Percentiles rank a stretch among this genome's conserved stretches.
Conservation (phyloP, 2,329 filamentous ascomycete species). For the Neonectria punicea region DNA sequence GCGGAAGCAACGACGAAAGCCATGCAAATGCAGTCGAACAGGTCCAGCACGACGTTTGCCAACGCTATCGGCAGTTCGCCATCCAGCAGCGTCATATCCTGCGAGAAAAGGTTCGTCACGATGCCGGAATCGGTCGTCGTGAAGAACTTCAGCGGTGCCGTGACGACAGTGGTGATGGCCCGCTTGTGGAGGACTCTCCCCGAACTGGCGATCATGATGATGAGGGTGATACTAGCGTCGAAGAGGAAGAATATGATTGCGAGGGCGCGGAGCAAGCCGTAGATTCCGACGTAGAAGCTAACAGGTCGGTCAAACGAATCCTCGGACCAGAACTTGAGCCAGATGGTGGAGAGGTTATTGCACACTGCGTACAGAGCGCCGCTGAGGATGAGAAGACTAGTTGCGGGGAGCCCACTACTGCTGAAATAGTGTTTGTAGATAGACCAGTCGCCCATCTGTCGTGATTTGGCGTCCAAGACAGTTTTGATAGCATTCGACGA, state of each 20-base stretch:
- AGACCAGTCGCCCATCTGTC: slow-evolving; percentile 46
- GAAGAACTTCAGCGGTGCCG: slow-evolving; percentile 55
- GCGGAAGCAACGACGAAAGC: slow-evolving; percentile 57
- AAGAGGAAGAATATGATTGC: slow-evolving; percentile 36
- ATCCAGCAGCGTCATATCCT: slow-evolving; percentile 57
- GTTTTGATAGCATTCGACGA: slow-evolving; percentile 1
- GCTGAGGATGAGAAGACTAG: slow-evolving; percentile 33
- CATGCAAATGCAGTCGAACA: slow-evolving; percentile 51
- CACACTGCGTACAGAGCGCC: slow-evolving; percentile 41
- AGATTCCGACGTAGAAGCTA: slow-evolving; percentile 47
- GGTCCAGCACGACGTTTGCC: slow-evolving; percentile 42
- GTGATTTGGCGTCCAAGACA: slow-evolving; percentile 35
- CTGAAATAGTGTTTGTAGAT: slow-evolving; percentile 51
- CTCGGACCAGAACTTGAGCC: slow-evolving; percentile 55
- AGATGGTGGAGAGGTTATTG: slow-evolving; percentile 47
- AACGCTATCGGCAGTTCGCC: slow-evolving; percentile 50
- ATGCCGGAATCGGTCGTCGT: slow-evolving; percentile 54
- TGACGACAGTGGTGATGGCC: slow-evolving; percentile 48
- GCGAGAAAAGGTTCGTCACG: slow-evolving; percentile 57
- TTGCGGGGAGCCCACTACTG: slow-evolving; percentile 35
- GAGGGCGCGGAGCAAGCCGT: slow-evolving; percentile 35
- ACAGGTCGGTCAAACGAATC: slow-evolving; percentile 39
- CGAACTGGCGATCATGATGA: slow-evolving; percentile 44
- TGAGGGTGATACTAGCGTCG: slow-evolving; percentile 26
- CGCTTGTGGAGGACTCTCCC: slow-evolving; percentile 47